A percentile compares a stretch with the other conserved stretches of the same genome.
Evolutionary conservation across 176 grass and related monocot species (phyloP).

Genomic region (Olyra latifolia): DNA sequence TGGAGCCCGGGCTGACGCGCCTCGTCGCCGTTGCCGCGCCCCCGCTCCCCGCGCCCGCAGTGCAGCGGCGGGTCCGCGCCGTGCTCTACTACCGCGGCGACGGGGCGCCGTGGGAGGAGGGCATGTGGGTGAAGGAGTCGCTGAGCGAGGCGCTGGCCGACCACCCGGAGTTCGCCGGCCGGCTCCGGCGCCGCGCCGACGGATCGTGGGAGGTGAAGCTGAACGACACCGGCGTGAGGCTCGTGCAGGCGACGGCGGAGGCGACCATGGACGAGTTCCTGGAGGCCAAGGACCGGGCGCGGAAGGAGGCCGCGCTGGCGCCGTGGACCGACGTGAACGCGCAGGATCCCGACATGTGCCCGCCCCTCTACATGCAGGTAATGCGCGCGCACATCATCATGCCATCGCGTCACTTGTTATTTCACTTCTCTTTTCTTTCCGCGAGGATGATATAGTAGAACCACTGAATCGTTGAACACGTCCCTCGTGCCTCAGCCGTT

Average conservation of each 20-base stretch:
- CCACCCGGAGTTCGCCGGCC: conserved; percentile 64
- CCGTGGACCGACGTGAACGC: conserved; percentile 53
- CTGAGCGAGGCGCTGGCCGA: conserved; percentile 55
- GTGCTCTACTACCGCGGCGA: conserved; percentile 76
- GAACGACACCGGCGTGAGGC: conserved; percentile 66
- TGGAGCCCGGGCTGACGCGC: conserved; percentile 39
- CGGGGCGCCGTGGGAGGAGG: conserved; percentile 48
- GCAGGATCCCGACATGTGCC: conserved; percentile 56
- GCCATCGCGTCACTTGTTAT: not conserved
- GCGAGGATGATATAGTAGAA: not conserved
- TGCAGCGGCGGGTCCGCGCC: conserved; percentile 53
- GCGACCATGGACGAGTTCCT: conserved; percentile 63
- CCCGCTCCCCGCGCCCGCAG: not conserved
- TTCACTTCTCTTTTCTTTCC: not conserved
- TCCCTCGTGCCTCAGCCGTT: not conserved
- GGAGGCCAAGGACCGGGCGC: not conserved
- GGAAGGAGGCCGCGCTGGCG: conserved; percentile 49
- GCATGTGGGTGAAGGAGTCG: conserved; percentile 65
- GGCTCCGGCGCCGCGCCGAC: conserved; percentile 58
- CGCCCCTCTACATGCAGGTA: conserved; percentile 71
- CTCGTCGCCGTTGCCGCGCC: conserved; percentile 35
- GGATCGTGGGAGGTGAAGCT: conserved; percentile 82
- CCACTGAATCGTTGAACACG: not conserved
- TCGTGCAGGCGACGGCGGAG: conserved; percentile 71
- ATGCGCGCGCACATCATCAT: not conserved